Evolutionary conservation across 2,329 filamentous ascomycete genomes (phyloP).

Genomic region (Cercospora zeina): DNA sequence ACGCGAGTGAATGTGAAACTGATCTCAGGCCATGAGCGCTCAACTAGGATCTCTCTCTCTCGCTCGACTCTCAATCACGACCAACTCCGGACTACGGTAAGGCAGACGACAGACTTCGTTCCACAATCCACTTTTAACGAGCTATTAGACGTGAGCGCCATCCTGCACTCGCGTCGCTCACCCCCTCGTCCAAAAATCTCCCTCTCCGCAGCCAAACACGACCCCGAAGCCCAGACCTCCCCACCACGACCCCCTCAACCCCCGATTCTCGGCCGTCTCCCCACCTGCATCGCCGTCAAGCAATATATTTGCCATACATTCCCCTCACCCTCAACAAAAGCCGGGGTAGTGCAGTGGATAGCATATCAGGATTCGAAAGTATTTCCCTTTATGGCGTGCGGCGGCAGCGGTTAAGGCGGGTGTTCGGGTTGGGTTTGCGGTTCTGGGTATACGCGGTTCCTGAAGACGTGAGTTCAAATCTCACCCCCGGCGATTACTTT

Average conservation of each 20-base stretch:
- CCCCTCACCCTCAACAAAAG: not conserved
- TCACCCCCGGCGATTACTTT: not conserved
- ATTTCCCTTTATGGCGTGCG: not conserved
- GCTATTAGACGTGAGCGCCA: too few relatives aligned
- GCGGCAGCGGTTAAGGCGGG: not conserved
- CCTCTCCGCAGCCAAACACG: too few relatives aligned
- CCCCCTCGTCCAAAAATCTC: too few relatives aligned
- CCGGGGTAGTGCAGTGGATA: not conserved
- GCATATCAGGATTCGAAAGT: not conserved
- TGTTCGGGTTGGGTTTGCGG: not conserved
- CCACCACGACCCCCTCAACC: not conserved
- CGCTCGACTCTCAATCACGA: too few relatives aligned
- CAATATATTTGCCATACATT: not conserved
- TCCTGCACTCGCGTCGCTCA: too few relatives aligned
- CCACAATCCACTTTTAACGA: too few relatives aligned
- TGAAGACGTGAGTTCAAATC: not conserved
- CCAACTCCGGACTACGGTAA: too few relatives aligned
- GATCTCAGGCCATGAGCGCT: too few relatives aligned
- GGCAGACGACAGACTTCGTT: too few relatives aligned
- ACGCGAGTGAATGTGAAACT: too few relatives aligned
- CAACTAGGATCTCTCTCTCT: too few relatives aligned
- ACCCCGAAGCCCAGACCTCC: not conserved
- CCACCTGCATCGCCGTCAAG: not conserved
- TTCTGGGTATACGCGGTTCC: not conserved
- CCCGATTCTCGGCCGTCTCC: not conserved